Conservation (phyloP, 192 early-diverging fungal genomes). For the Coemansia sp. region DNA sequence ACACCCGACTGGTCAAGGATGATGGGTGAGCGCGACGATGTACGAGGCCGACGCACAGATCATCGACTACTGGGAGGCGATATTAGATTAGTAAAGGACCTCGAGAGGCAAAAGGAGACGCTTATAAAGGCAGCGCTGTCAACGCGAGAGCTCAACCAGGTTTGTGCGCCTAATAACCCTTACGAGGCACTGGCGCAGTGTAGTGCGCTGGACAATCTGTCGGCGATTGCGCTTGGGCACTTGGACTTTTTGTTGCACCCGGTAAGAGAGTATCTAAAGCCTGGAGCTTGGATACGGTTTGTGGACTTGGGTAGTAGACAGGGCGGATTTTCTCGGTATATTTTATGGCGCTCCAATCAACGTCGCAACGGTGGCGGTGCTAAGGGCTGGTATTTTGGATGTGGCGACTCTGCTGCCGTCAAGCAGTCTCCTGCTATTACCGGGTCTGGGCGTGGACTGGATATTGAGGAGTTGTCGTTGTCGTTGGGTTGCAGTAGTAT, state of each 20-base stretch:
- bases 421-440: neutral
- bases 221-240: slow-evolving; percentile 30
- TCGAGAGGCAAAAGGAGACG: slow-evolving; percentile 7
- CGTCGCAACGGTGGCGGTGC: neutral
- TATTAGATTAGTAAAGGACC: slow-evolving; percentile 8
- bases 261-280: slow-evolving; percentile 25
- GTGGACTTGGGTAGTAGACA: slow-evolving; percentile 33
- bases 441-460: neutral
- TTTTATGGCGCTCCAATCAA: slow-evolving; percentile 26
- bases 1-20: slow-evolving; percentile 41
- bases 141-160: neutral
- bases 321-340: slow-evolving; percentile 31
- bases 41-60: slow-evolving; percentile 24
- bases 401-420: neutral
- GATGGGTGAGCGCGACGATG: slow-evolving; percentile 38
- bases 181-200: slow-evolving; percentile 23
- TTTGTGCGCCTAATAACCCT: neutral
- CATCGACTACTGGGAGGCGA: slow-evolving; percentile 18
- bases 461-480: neutral
- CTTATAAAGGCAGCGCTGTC: neutral
- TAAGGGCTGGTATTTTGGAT: slow-evolving; percentile 41
- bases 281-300: slow-evolving; percentile 7
- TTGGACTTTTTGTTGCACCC: slow-evolving; percentile 28
- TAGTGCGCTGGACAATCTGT: slow-evolving; percentile 4
- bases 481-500: neutral